Conservation (phyloP, 148 eudicot species). For the Limonium bicolor region DNA sequence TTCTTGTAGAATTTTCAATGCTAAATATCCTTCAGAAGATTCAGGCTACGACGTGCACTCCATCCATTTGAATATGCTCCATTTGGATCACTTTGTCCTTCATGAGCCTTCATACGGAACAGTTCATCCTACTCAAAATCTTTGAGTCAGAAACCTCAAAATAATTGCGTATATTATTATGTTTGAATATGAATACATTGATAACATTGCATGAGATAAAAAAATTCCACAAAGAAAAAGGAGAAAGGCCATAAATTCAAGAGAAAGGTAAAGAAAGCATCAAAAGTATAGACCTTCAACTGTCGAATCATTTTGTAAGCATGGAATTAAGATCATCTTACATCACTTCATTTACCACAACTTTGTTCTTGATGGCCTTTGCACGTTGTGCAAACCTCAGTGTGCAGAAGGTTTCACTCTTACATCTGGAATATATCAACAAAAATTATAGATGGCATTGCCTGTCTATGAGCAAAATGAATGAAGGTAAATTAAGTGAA, state of each 20-base stretch:
- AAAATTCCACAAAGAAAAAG: neutral
- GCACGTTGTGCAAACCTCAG: constrained; percentile 93
- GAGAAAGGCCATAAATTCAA: neutral
- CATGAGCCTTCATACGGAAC: constrained; percentile 53
- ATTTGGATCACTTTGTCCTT: constrained; percentile 32
- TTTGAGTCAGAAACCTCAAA: neutral
- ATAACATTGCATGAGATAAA: neutral
- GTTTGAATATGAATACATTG: too few species aligned
- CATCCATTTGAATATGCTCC: constrained; percentile 61
- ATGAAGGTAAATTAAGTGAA: neutral
- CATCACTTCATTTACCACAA: constrained; percentile 75
- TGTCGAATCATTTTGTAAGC: constrained; percentile 68
- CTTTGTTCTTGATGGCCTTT: constrained; percentile 85
- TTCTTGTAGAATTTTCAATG: too few species aligned
- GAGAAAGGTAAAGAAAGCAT: too few species aligned
- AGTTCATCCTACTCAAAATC: constrained; percentile 48
- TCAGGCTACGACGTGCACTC: constrained; percentile 85
- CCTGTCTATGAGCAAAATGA: too few species aligned
- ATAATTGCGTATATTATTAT: too few species aligned
- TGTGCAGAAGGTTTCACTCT: constrained; percentile 83
- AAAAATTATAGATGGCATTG: too few species aligned
- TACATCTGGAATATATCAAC: constrained; percentile 42
- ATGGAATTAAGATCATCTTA: constrained; percentile 76
- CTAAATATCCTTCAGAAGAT: constrained; percentile 69
- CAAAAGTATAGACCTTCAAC: constrained; percentile 36